Percentiles rank a stretch among this genome's conserved stretches.
phyloP scores from a whole-genome alignment of 1,139 yeast species.

The Pichia sp. region DNA sequence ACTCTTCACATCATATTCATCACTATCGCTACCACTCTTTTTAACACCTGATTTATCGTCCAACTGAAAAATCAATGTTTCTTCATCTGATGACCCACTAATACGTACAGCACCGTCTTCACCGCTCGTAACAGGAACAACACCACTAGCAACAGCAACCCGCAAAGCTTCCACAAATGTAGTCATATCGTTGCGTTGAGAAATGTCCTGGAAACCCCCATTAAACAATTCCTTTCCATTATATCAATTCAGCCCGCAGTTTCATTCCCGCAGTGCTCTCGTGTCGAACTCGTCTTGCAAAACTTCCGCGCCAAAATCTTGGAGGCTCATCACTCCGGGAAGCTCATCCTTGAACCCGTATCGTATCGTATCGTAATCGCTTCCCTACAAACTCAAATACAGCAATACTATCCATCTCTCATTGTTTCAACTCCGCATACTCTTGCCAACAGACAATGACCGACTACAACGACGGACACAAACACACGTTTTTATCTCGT shows the following conservation, averaged over 20 bases:
- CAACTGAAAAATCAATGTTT: constrained; percentile 30
- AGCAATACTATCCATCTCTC: no score
- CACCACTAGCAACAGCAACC: background rate
- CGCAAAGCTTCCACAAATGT: background rate
- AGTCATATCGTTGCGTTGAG: no score
- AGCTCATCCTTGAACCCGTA: no score
- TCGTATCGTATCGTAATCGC: no score
- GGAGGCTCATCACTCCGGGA: background rate
- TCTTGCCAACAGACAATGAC: constrained; percentile 12
- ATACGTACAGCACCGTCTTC: constrained; percentile 25
- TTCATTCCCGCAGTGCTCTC: no score
- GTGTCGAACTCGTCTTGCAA: background rate
- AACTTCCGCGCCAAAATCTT: background rate
- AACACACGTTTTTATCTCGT: constrained; percentile 49
- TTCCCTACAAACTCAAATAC: no score
- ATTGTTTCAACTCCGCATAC: background rate
- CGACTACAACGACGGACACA: constrained; percentile 22
- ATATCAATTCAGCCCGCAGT: no score
- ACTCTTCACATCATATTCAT: constrained; percentile 19
- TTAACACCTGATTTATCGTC: constrained; percentile 50
- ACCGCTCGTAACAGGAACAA: constrained; percentile 11
- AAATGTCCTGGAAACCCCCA: no score
- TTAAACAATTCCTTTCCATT: no score
- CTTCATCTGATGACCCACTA: no score
- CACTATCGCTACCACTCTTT: no score